Percentiles rank a stretch among this genome's conserved stretches.
Conservation (phyloP, 805 yeast species). For the Blastobotrys mokoenaii region DNA sequence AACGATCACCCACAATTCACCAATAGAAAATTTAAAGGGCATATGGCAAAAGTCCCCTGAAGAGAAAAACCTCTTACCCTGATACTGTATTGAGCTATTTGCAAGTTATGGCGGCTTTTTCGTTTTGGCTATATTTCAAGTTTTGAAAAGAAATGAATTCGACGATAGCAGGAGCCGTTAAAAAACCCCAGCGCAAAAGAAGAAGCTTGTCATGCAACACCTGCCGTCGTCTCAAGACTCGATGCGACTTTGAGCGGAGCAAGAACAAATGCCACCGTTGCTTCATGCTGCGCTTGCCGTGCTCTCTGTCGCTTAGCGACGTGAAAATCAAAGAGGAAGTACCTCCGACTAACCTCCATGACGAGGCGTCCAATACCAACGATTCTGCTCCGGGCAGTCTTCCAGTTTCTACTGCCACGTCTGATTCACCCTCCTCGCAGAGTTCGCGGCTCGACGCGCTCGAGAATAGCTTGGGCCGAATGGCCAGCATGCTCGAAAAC, state of each 20-base stretch:
- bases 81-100: no score
- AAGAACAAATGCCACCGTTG: slow-evolving; percentile 46
- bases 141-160: neutral
- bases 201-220: slow-evolving; percentile 39
- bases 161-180: neutral
- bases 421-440: neutral
- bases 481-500: neutral
- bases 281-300: slow-evolving; percentile 36
- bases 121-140: no score
- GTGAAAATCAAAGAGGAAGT: slow-evolving; percentile 16
- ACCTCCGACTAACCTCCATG: neutral
- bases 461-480: neutral
- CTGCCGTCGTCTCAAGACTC: slow-evolving; percentile 49
- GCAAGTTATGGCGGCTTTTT: no score
- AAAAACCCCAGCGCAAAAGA: slow-evolving; percentile 21
- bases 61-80: no score
- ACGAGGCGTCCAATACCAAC: neutral
- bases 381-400: no score
- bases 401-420: neutral
- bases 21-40: no score
- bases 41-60: no score
- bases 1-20: no score
- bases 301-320: slow-evolving; percentile 36
- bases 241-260: slow-evolving; percentile 44
- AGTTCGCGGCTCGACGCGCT: neutral